Evolutionary conservation across 352 stramenopile genomes (phyloP).

Genomic region (Blastocystis sp.): DNA sequence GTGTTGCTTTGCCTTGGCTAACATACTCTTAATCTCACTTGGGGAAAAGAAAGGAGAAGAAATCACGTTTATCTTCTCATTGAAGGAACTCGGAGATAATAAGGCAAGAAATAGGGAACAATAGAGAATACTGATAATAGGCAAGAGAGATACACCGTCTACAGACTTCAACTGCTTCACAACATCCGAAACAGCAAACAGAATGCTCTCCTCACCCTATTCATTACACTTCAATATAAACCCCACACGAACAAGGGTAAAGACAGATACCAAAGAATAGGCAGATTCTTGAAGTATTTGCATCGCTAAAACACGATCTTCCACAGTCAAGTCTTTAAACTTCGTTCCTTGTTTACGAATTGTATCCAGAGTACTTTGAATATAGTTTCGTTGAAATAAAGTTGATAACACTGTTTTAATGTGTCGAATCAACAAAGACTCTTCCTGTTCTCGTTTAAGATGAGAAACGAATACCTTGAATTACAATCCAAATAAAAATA

Average conservation of each 20-base stretch:
- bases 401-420: not conserved
- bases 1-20: not conserved
- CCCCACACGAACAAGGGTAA: not conserved
- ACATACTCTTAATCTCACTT: not conserved
- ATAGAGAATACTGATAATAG: not conserved
- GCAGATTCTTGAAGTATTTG: not conserved
- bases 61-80: not conserved
- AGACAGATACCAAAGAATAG: not conserved
- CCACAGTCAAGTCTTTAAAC: not conserved
- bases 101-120: not conserved
- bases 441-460: not conserved
- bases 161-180: not conserved
- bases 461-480: not conserved
- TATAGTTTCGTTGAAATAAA: slow-evolving; percentile 6
- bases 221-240: not conserved
- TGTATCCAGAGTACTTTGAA: not conserved
- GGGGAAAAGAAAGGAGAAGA: not conserved
- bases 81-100: not conserved
- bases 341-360: not conserved
- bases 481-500: not conserved
- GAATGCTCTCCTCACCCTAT: not conserved
- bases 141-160: not conserved
- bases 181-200: not conserved
- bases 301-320: not conserved
- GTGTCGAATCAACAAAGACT: not conserved